Percentiles rank a stretch among this genome's conserved stretches.
These are phyloP conservation scores for Globisporangium solare DNA, from an alignment of 352 stramenopile genomes.

Conservation along the genomic window DNA sequence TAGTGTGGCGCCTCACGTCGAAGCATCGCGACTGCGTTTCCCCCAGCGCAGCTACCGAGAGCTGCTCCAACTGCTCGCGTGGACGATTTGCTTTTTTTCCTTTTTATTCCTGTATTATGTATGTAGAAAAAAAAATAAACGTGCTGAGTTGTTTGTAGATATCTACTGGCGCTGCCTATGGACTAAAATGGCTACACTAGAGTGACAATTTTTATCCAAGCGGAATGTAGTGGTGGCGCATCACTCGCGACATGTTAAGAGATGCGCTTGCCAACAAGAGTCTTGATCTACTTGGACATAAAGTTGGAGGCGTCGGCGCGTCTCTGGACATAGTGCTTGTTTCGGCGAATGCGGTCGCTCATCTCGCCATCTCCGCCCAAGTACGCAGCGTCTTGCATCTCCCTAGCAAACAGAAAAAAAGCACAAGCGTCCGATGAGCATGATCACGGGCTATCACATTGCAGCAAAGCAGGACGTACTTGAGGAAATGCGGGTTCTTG, in stretches of 20 bases:
- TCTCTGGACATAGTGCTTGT: conserved; percentile 84
- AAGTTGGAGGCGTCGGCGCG: conserved; percentile 79
- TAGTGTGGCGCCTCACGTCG: not conserved
- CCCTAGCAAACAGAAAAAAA: conserved; percentile 17
- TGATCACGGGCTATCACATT: not conserved
- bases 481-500: conserved; percentile 72
- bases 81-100: not conserved
- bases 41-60: not conserved
- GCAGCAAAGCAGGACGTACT: conserved; percentile 31
- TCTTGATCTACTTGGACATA: conserved; percentile 70
- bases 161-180: not conserved
- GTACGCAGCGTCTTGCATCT: conserved; percentile 77
- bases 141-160: conserved; percentile 22
- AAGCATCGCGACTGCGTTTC: not conserved
- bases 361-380: conserved; percentile 56
- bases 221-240: not conserved
- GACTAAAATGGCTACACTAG: not conserved
- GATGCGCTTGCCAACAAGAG: conserved; percentile 1
- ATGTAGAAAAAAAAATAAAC: conserved; percentile 2
- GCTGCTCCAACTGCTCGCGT: not conserved
- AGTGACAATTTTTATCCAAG: not conserved
- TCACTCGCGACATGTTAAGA: conserved; percentile 2
- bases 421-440: not conserved
- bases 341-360: conserved; percentile 67
- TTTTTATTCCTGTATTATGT: conserved; percentile 3